Percentiles rank a stretch among this genome's conserved stretches.
Evolutionary conservation across 1,139 yeast genomes (phyloP).

Genomic region (Magnusiomyces fungicola): DNA sequence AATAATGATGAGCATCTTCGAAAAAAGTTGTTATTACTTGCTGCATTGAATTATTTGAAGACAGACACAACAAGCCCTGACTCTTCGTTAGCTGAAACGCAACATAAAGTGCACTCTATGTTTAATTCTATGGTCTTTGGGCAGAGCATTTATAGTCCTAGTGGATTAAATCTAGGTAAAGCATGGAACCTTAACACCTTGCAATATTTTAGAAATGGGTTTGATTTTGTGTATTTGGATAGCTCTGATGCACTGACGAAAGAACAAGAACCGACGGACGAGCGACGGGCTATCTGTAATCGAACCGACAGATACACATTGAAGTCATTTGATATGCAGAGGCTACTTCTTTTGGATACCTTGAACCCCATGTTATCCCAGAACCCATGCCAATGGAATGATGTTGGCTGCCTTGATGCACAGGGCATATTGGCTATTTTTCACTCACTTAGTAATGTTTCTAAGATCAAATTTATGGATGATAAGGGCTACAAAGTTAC

Average conservation of each 20-base stretch:
- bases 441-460: not conserved
- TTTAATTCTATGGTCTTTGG: constrained; percentile 1
- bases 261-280: no score
- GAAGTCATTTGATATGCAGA: not conserved
- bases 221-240: not conserved
- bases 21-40: not conserved
- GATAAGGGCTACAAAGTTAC: not conserved
- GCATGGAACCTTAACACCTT: not conserved
- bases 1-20: not conserved
- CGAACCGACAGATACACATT: not conserved
- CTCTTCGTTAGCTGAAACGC: not conserved
- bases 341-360: not conserved
- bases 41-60: not conserved
- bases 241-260: not conserved
- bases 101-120: not conserved
- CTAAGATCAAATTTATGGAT: not conserved
- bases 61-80: not conserved
- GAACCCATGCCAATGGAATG: not conserved
- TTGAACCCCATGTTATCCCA: not conserved
- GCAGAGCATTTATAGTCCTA: not conserved
- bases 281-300: no score
- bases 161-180: not conserved
- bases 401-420: not conserved
- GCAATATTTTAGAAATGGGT: not conserved
- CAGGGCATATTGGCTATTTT: not conserved